Percentiles rank a stretch among this genome's conserved stretches.
These are phyloP conservation scores for Helichrysum umbraculigerum DNA, from an alignment of 129 eudicot species.

Conservation along the genomic window DNA sequence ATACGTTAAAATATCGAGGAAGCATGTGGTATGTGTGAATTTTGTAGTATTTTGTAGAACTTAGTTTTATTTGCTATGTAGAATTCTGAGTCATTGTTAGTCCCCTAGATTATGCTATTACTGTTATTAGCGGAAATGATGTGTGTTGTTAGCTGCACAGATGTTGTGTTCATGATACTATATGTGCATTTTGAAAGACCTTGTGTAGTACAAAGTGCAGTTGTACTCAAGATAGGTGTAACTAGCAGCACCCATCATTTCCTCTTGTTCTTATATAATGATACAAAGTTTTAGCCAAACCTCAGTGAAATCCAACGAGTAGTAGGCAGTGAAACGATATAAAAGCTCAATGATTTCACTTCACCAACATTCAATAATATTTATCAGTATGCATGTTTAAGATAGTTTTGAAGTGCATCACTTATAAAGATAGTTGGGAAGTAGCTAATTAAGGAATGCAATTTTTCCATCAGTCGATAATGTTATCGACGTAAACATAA, in stretches of 20 bases:
- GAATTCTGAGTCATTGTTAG: background rate
- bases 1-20: slow-evolving; percentile 77
- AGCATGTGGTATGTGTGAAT: slow-evolving; percentile 69
- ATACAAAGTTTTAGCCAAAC: background rate
- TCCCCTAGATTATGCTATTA: no score
- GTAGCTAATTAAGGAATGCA: background rate
- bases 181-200: background rate
- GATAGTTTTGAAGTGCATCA: background rate
- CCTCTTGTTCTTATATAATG: background rate
- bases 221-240: background rate
- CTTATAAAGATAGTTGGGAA: background rate
- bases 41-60: background rate
- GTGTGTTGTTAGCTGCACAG: background rate
- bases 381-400: background rate
- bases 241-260: background rate
- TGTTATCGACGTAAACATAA: background rate
- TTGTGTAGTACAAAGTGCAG: no score
- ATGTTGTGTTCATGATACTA: background rate
- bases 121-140: background rate
- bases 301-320: background rate
- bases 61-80: background rate
- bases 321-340: background rate
- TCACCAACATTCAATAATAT: no score
- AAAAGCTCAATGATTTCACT: background rate
- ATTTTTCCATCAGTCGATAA: background rate